Evolutionary conservation across 2,329 filamentous ascomycete species (phyloP).

Genomic region (Trichoderma sp.): DNA sequence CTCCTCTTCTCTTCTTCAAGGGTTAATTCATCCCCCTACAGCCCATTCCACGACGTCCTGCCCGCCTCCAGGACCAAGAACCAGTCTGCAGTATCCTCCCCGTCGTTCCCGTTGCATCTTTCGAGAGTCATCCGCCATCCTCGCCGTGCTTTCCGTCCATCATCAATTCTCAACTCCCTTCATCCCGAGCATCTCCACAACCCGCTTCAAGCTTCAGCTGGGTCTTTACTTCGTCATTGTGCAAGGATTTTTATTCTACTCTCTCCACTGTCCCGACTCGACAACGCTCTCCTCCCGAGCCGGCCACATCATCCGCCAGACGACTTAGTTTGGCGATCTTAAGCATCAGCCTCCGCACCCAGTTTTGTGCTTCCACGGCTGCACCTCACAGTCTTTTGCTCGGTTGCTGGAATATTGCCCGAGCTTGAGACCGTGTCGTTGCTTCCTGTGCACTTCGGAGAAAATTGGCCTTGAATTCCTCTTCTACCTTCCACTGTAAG

Average conservation of each 20-base stretch:
- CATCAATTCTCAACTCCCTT: background rate
- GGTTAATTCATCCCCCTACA: constrained; percentile 2
- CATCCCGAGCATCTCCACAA: background rate
- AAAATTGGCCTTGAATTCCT: background rate
- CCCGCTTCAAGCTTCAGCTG: background rate
- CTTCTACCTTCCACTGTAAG: constrained; percentile 17
- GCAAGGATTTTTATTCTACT: background rate
- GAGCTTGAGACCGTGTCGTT: constrained; percentile 25
- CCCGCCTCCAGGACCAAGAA: constrained; percentile 6
- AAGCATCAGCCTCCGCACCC: background rate
- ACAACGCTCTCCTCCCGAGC: background rate
- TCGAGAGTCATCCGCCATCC: background rate
- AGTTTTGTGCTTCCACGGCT: constrained; percentile 7
- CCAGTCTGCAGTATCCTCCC: background rate
- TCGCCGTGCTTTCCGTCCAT: constrained; percentile 10
- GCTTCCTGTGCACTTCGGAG: constrained; percentile 16
- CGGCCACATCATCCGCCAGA: background rate
- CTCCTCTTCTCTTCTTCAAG: background rate
- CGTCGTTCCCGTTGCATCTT: constrained; percentile 14
- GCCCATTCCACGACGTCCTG: constrained; percentile 15
- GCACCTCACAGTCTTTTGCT: constrained; percentile 26
- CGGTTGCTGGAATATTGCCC: constrained; percentile 43
- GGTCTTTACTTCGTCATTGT: constrained; percentile 2
- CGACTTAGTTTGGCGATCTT: background rate
- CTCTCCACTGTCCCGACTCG: constrained; percentile 6